Conservation (phyloP, 2,329 filamentous ascomycete species). For the Simplicillium aogashimaense region DNA sequence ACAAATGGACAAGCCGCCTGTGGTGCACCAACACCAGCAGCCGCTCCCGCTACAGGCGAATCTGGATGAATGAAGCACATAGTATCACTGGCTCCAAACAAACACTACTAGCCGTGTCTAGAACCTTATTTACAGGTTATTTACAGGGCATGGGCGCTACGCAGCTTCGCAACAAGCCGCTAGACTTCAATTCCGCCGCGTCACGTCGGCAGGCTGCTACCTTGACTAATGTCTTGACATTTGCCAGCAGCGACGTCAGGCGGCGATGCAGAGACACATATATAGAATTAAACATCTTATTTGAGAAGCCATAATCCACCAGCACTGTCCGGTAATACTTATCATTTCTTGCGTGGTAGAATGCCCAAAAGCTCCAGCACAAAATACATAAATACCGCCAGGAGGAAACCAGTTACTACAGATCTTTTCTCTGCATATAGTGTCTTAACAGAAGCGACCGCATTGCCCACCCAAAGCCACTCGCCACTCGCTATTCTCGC, state of each 20-base stretch:
- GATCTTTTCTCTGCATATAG: slow-evolving; percentile 20
- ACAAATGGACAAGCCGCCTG: background rate
- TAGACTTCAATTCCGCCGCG: no score
- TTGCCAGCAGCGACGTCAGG: no score
- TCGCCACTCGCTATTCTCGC: slow-evolving; percentile 24
- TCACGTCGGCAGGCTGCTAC: no score
- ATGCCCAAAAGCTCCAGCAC: background rate
- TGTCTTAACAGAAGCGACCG: slow-evolving; percentile 14
- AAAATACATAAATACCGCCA: slow-evolving; percentile 10
- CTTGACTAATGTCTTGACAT: no score
- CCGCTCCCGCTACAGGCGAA: background rate
- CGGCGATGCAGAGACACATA: no score
- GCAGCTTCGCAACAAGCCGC: no score
- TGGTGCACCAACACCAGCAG: background rate
- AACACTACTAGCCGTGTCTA: background rate
- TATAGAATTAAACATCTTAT: background rate
- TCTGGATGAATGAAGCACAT: slow-evolving; percentile 7
- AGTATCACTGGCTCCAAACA: background rate
- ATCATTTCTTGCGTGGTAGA: background rate
- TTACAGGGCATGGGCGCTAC: background rate
- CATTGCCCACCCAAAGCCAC: slow-evolving; percentile 29
- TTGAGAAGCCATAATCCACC: background rate
- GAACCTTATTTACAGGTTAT: background rate
- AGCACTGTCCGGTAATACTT: background rate
- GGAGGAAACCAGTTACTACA: slow-evolving; percentile 19